A percentile compares a stretch with the other conserved stretches of the same genome.
Evolutionary conservation across 2,329 filamentous ascomycete species (phyloP).

Genomic region (Ophiostoma triangulosporum): DNA sequence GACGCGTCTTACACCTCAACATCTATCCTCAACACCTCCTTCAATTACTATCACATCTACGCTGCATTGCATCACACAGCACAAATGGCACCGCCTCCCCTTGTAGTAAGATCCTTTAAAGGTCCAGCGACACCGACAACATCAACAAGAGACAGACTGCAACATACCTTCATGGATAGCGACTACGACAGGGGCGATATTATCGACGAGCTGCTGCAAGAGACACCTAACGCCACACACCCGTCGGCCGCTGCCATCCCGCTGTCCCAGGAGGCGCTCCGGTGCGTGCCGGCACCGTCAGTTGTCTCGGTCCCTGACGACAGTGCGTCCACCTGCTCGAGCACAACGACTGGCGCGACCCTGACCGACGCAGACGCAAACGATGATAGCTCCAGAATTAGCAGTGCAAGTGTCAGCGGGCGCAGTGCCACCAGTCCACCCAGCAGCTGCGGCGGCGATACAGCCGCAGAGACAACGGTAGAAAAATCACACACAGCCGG

Average conservation of each 20-base stretch:
- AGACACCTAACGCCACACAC: not conserved
- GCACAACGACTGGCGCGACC: not conserved
- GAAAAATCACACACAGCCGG: not conserved
- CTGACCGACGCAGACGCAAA: not conserved
- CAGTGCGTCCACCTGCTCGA: conserved; percentile 1
- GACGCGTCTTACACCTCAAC: not conserved
- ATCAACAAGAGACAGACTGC: not conserved
- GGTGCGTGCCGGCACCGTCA: not conserved
- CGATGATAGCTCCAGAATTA: not conserved
- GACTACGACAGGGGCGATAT: conserved; percentile 9
- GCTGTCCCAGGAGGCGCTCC: not conserved
- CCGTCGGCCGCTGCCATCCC: not conserved
- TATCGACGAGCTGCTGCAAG: conserved; percentile 7
- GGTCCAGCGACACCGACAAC: not conserved
- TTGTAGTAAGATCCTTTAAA: not conserved
- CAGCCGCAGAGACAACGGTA: not conserved
- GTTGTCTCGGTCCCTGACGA: not conserved
- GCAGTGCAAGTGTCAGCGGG: not conserved
- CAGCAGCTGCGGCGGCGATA: not conserved
- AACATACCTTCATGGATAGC: not conserved
- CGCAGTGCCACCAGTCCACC: not conserved
- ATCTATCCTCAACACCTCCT: not conserved
- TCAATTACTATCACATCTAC: too few relatives aligned
- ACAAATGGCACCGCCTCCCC: not conserved
- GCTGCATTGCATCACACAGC: not conserved